Base-by-base conservation (phyloP, 2,329 filamentous ascomycete genomes). In the Sarocladium brachiariae region DNA sequence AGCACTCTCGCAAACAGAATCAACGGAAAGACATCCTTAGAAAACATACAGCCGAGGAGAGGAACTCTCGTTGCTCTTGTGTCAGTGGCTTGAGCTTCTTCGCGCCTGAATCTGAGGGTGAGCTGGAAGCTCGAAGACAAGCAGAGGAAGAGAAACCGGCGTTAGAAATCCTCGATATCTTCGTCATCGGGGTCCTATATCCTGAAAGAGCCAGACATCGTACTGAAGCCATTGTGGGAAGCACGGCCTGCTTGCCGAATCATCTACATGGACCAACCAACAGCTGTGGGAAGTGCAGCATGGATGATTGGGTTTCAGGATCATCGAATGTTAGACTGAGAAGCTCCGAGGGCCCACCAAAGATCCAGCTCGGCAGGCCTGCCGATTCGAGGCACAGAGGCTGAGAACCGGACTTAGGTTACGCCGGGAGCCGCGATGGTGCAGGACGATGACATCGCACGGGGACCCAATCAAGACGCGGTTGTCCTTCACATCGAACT, bases 61-160 rank as follows among this genome's bases (percentile, higher is more conserved):
- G 81, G 61, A 86, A 95, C 51, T 85, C 77, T 52, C 81, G 78
- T 62, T 95, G 89, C 53, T 81, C 75, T 56, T 78, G 69, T 25
- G 82, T 88, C 43, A 93, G 73, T 9, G 83, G 76, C 64, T 84
- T 81, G 53, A 63, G 72, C 59, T 69, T 71, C 57, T 66, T 65
- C 49, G 63, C 54, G 11, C 64, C 60, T 55, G 61, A 51, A 53
- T 60, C 56, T 57, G 57, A 34, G 18, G 61, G 49, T 33, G 37
- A 49, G 24, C 13, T 50, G 49, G 27, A 55, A 39, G 56, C 30
- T 2, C 39, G 30, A 9, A 24, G 11, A 37, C 34, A 43, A 11
- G 35, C 13, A 23, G 50, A 51, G 6, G 50, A 35, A 14, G 37
- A 46, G 39, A 25, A 49, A 50, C 25, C 13, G 30, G 41, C 43